Conservation (phyloP, 2,329 filamentous ascomycete genomes). For the Drechmeria coniospora region DNA sequence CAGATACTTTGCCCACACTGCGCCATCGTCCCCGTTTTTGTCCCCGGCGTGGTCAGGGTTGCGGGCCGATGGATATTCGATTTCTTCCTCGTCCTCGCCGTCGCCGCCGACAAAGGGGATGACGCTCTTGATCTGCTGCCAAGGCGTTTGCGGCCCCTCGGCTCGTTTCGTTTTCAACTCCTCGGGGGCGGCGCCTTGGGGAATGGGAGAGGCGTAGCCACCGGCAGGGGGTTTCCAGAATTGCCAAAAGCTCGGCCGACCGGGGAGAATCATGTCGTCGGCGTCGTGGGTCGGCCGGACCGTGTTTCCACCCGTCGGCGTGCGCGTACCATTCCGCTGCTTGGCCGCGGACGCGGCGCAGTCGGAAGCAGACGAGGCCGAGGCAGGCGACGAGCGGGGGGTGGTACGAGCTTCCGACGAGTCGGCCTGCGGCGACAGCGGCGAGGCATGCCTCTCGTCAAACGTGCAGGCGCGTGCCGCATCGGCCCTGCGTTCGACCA, state of each 20-base stretch:
- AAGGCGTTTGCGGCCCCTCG: conserved; percentile 29
- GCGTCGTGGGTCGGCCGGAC: conserved; percentile 33
- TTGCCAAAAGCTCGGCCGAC: conserved; percentile 38
- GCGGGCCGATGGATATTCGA: conserved; percentile 48
- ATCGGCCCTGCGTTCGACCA: too few species aligned
- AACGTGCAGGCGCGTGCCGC: too few species aligned
- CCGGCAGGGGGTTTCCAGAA: conserved; percentile 51
- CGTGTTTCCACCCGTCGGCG: conserved; percentile 25
- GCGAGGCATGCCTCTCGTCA: too few species aligned
- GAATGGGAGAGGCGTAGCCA: conserved; percentile 44
- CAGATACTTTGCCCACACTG: conserved; percentile 74
- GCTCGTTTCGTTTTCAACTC: conserved; percentile 17
- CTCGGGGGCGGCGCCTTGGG: conserved; percentile 34
- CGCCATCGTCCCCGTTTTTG: conserved; percentile 39
- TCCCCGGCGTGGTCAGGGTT: conserved; percentile 49
- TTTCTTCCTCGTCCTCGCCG: conserved; percentile 20
- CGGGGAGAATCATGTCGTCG: conserved; percentile 31
- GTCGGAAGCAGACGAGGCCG: too few species aligned
- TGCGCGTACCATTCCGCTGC: conserved; percentile 1
- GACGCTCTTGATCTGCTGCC: conserved; percentile 31
- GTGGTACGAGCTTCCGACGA: conserved; percentile 18
- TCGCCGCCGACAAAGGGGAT: conserved; percentile 33
- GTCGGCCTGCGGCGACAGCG: conserved; percentile 9
- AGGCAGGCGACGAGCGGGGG: too few species aligned
- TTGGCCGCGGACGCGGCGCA: conserved; percentile 17